Conservation (phyloP, 2,329 filamentous ascomycete genomes). For the Purpureocillium takamizusanense region DNA sequence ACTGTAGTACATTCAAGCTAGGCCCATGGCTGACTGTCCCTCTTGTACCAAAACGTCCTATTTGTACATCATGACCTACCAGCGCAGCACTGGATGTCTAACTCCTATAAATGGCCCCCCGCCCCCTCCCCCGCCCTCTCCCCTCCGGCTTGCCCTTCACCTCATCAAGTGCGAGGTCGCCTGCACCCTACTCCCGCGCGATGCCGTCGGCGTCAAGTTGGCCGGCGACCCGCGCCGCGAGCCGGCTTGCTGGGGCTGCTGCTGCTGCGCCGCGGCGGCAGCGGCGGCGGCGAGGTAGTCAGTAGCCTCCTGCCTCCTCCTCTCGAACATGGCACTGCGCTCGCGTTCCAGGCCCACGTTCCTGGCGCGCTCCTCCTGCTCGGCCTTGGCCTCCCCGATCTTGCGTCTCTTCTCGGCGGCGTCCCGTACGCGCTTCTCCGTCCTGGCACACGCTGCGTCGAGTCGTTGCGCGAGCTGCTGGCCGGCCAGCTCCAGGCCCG, state of each 20-base stretch:
- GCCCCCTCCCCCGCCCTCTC: no score
- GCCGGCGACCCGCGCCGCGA: slow-evolving; percentile 22
- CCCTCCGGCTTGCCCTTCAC: no score
- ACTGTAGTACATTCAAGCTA: no score
- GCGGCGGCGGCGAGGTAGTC: slow-evolving; percentile 24
- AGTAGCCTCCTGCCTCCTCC: slow-evolving; percentile 35
- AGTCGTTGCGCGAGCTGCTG: slow-evolving; percentile 32
- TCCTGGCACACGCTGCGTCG: slow-evolving; percentile 36
- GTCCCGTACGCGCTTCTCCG: slow-evolving; percentile 35
- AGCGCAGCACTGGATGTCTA: no score
- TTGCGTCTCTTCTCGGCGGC: slow-evolving; percentile 28
- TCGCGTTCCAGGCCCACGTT: slow-evolving; percentile 36
- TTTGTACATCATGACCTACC: no score
- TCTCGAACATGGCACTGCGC: slow-evolving; percentile 41
- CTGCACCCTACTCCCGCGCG: slow-evolving; percentile 8
- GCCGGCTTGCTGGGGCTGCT: slow-evolving; percentile 8
- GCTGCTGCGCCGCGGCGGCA: no score
- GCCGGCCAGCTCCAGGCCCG: slow-evolving; percentile 24
- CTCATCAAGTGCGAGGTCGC: slow-evolving; percentile 3
- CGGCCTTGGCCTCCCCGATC: slow-evolving; percentile 33
- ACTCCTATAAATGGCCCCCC: no score
- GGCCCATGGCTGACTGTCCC: no score
- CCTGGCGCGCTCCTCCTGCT: slow-evolving; percentile 31
- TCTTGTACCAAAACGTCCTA: no score
- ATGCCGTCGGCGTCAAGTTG: slow-evolving; percentile 10